Percentiles rank a stretch among this genome's conserved stretches.
Conservation (phyloP, 352 stramenopile genomes). For the Phytopythium litorale region DNA sequence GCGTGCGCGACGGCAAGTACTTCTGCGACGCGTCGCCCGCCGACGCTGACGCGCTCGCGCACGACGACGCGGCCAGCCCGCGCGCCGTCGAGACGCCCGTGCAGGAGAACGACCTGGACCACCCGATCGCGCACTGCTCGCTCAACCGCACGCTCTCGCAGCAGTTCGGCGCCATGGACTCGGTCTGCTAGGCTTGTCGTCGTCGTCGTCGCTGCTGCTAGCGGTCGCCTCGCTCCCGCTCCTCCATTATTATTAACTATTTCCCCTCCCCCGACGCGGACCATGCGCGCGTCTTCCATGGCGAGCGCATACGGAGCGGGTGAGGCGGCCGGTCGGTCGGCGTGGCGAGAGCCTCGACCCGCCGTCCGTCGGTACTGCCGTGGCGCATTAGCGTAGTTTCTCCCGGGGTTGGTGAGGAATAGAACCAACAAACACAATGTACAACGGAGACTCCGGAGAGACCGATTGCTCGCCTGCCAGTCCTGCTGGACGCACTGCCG, state of each 20-base stretch:
- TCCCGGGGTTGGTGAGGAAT: neutral
- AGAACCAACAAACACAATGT: neutral
- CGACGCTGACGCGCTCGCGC: constrained; percentile 11
- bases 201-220: neutral
- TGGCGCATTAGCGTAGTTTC: neutral
- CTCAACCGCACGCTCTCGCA: constrained; percentile 74
- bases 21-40: constrained; percentile 44
- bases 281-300: neutral
- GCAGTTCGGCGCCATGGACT: constrained; percentile 73
- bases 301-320: neutral
- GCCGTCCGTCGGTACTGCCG: neutral
- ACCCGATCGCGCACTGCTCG: constrained; percentile 66
- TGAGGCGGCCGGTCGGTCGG: neutral
- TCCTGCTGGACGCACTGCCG: neutral
- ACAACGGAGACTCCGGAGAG: neutral
- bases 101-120: constrained; percentile 55
- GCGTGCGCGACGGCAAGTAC: constrained; percentile 69
- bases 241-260: constrained; percentile 5
- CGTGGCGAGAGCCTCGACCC: no score
- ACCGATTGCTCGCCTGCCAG: neutral
- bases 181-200: constrained; percentile 48
- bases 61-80: neutral
- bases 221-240: neutral
- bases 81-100: constrained; percentile 14
- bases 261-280: neutral